A percentile compares a stretch with the other conserved stretches of the same genome.
Evolutionary conservation across 176 grass and related monocot genomes (phyloP).

Genomic region (Themeda triandra): DNA sequence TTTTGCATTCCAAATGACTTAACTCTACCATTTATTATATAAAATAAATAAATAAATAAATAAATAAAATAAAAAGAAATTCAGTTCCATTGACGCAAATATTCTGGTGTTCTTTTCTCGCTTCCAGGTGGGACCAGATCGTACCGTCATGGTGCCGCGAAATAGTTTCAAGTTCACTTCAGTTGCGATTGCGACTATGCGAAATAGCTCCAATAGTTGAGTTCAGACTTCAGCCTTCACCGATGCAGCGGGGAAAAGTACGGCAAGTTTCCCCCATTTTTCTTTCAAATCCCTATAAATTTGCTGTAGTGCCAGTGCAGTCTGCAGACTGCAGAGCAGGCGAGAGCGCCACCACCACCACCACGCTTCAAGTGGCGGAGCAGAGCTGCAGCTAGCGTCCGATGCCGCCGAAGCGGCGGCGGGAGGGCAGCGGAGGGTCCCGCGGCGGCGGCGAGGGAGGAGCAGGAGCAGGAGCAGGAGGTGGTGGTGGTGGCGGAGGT

Average conservation of each 20-base stretch:
- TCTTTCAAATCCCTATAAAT: neutral
- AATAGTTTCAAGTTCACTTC: too few relatives aligned
- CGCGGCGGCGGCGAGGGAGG: neutral
- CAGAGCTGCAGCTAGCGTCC: neutral
- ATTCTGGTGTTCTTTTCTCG: too few relatives aligned
- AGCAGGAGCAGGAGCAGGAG: neutral
- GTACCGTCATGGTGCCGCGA: too few relatives aligned
- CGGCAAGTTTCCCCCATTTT: neutral
- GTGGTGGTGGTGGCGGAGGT: neutral
- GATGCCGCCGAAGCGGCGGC: slow-evolving; percentile 30
- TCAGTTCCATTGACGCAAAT: too few relatives aligned
- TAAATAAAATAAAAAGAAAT: too few relatives aligned
- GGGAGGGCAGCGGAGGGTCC: neutral
- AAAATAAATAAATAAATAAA: too few relatives aligned
- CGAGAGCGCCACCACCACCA: too few relatives aligned
- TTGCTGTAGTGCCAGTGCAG: neutral
- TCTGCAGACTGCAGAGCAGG: neutral
- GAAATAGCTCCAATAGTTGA: too few relatives aligned
- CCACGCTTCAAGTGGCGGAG: neutral
- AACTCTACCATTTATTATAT: too few relatives aligned
- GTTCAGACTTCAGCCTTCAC: neutral
- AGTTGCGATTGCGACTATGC: too few relatives aligned
- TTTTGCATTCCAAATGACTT: too few relatives aligned
- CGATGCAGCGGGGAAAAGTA: neutral
- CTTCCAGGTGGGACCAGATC: too few relatives aligned